Evolutionary conservation across 371 early-diverging fungal genomes (phyloP), one percentile per base, ranked within the genome.

Genomic region (Rhizopus microsporus): DNA sequence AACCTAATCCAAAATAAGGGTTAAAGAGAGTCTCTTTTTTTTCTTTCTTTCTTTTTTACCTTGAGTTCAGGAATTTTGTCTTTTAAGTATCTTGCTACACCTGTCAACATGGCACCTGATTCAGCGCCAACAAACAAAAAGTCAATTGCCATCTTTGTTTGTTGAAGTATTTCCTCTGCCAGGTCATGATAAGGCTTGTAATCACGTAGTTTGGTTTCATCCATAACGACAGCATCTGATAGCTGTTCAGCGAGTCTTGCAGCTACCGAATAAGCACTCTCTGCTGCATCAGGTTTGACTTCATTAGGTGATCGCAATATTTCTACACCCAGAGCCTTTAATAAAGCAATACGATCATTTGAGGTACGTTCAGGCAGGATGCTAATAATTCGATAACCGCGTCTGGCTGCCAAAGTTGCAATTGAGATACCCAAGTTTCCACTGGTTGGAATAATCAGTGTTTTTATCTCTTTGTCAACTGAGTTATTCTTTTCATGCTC

Each of bases 291-390:
- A 93, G 93, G 96, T 15, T 96, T 95, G 8, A 97, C 99, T 74
- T 97, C 98, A 31, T 97, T 97, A 30, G 98, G 98, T 6, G 99
- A 97, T 60, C 97, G 92, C 56, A 96, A 89, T 68, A 96, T 96
- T 72, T 98, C 97, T 33, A 98, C 97, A 39, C 97, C 98, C 13
- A 97, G 79, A 4, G 95, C 96, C 73, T 96, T 97, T 60, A 98
- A 82, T 1, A 97, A 93, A 71, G 95, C 96, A 13, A 97, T 93
- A 83, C 97, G 97, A 69, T 98, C 99, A 78, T 95, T 92, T 42
- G 92, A 91, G 97, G 97, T 97, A 78, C 96, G 97, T 72, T 98
- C 97, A 16, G 99, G 98, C 42, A 98, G 75, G 3, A 97, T 97
- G 68, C 96, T 97, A 63, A 98, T 94, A 62, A 91, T 88, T 55